phyloP scores from a whole-genome alignment of 331 rosid species.

The Spiraea crenata region DNA sequence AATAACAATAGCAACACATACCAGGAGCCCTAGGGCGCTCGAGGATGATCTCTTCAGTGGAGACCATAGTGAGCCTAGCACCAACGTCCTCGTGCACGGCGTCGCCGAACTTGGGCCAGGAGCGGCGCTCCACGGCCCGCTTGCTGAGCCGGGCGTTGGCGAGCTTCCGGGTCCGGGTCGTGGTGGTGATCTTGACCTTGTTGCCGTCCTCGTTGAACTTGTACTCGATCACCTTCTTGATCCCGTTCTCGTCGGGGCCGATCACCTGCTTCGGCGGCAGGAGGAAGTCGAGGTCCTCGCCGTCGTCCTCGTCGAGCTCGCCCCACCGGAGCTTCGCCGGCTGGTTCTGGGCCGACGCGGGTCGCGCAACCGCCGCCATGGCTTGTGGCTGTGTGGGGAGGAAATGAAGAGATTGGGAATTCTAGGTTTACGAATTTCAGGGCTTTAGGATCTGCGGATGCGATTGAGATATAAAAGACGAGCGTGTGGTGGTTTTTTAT shows the following conservation, averaged over 20 bases:
- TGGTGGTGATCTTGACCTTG: slow-evolving; percentile 74
- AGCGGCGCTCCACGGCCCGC: slow-evolving; percentile 78
- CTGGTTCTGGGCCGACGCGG: slow-evolving; percentile 22
- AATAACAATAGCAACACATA: slow-evolving; percentile 21
- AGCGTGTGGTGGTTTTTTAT: not conserved
- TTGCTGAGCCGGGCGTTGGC: slow-evolving; percentile 87
- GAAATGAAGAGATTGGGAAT: not conserved
- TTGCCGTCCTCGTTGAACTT: slow-evolving; percentile 78
- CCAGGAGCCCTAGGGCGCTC: slow-evolving; percentile 93
- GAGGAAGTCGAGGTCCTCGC: slow-evolving; percentile 72
- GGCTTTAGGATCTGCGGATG: not conserved
- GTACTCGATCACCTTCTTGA: slow-evolving; percentile 73
- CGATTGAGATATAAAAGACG: not conserved
- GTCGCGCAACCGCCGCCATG: slow-evolving; percentile 22
- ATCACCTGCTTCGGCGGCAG: slow-evolving; percentile 78
- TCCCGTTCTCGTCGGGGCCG: slow-evolving; percentile 78
- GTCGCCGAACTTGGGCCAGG: slow-evolving; percentile 91
- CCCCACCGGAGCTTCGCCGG: slow-evolving; percentile 73
- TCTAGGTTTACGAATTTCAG: not conserved
- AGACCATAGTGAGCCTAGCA: slow-evolving; percentile 79
- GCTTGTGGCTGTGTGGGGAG: not conserved
- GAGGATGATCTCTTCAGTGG: slow-evolving; percentile 87
- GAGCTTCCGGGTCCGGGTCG: slow-evolving; percentile 71
- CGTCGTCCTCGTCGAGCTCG: slow-evolving; percentile 87
- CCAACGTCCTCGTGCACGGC: slow-evolving; percentile 87